Percentiles rank a stretch among this genome's conserved stretches.
Evolutionary conservation across 768 basidiomycete genomes (phyloP).

Genomic region (Dentipellis fragilis): DNA sequence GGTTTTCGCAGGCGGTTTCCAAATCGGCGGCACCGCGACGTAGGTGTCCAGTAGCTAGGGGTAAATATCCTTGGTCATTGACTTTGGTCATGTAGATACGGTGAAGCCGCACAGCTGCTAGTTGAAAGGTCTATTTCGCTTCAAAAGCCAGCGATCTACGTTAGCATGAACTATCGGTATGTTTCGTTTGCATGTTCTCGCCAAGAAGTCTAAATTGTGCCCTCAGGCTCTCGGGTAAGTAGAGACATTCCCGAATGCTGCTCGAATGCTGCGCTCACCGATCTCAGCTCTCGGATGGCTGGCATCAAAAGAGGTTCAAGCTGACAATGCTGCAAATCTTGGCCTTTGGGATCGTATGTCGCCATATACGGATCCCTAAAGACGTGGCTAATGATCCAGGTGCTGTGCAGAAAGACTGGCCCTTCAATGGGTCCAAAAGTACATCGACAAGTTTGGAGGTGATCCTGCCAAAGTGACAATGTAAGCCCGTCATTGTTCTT

Average conservation of each 20-base stretch:
- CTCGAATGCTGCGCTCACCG: too few relatives aligned
- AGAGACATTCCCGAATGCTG: too few relatives aligned
- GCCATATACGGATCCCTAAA: not conserved
- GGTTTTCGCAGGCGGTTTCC: conserved; percentile 3
- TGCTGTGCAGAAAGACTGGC: conserved; percentile 37
- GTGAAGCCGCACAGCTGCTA: not conserved
- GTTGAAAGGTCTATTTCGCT: conserved; percentile 7
- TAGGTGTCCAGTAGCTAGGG: not conserved
- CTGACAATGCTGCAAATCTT: conserved; percentile 46
- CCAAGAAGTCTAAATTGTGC: not conserved
- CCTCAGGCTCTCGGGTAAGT: conserved; percentile 8
- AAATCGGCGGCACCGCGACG: conserved; percentile 11
- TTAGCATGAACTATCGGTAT: conserved; percentile 14
- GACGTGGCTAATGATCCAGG: not conserved
- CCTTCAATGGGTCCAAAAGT: conserved; percentile 56
- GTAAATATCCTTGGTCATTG: not conserved
- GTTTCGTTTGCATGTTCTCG: not conserved
- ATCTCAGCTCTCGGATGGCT: conserved; percentile 40
- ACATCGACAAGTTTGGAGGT: conserved; percentile 56
- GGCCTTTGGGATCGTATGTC: conserved; percentile 57
- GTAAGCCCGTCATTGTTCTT: conserved; percentile 21
- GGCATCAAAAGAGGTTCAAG: conserved; percentile 39
- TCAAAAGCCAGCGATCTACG: conserved; percentile 8
- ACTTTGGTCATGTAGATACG: not conserved
- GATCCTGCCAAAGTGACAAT: conserved; percentile 52